Percentiles rank a stretch among this genome's conserved stretches.
phyloP scores from a whole-genome alignment of 2,329 filamentous ascomycete genomes.

The Aspergillus hiratsukae region DNA sequence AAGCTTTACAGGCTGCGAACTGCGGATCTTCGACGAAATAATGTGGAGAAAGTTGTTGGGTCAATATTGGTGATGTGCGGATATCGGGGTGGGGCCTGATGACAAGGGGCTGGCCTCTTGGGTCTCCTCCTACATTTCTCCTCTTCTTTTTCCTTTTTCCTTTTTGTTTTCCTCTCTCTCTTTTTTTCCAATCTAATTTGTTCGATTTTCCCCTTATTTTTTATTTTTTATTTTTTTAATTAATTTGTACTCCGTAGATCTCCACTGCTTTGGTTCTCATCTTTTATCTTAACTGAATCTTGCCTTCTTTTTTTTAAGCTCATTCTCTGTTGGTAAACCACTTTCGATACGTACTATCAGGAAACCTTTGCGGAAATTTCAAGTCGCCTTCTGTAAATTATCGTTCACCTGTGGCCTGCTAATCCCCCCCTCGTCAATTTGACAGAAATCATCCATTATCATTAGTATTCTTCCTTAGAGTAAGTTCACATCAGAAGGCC shows the following conservation, averaged over 20 bases:
- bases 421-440: too few species aligned
- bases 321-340: not conserved
- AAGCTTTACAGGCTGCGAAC: conserved; percentile 26
- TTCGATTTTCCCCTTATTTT: not conserved
- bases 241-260: too few species aligned
- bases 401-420: not conserved
- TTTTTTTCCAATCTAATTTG: not conserved
- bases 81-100: conserved; percentile 20
- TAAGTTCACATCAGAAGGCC: too few species aligned
- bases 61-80: conserved; percentile 23
- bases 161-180: not conserved
- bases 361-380: not conserved
- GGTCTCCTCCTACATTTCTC: not conserved
- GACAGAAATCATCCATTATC: too few species aligned
- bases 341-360: not conserved
- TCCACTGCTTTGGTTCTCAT: not conserved
- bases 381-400: not conserved
- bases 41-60: conserved; percentile 21
- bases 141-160: not conserved
- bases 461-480: too few species aligned
- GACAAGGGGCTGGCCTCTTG: conserved; percentile 16
- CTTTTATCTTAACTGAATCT: not conserved
- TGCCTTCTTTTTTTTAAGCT: not conserved
- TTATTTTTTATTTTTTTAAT: not conserved
- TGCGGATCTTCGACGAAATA: conserved; percentile 25